Evolutionary conservation across 805 yeast species (phyloP).

Genomic region (Kodamaea laetipori): DNA sequence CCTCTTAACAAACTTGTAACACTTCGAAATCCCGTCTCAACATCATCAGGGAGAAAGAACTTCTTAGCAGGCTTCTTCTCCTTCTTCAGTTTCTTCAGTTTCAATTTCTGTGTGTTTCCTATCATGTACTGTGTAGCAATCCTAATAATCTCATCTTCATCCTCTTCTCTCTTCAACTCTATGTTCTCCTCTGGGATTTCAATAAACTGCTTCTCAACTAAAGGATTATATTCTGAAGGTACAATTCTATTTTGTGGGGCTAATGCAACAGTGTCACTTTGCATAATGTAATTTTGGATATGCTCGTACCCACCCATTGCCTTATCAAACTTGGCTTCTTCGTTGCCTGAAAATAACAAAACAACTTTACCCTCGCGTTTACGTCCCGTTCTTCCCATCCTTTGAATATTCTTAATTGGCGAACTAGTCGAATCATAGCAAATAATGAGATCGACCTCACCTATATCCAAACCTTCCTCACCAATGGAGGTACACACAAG

Average conservation of each 20-base stretch:
- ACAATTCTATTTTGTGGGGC: slow-evolving; percentile 64
- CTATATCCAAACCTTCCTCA: slow-evolving; percentile 97
- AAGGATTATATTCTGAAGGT: slow-evolving; percentile 59
- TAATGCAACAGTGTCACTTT: slow-evolving; percentile 45
- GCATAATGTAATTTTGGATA: slow-evolving; percentile 70
- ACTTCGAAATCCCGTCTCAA: slow-evolving; percentile 59
- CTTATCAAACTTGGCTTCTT: slow-evolving; percentile 73
- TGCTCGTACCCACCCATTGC: slow-evolving; percentile 82
- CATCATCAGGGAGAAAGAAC: slow-evolving; percentile 77
- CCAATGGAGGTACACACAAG: slow-evolving; percentile 96
- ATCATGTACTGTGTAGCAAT: slow-evolving; percentile 68
- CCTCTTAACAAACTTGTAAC: slow-evolving; percentile 50
- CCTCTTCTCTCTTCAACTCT: slow-evolving; percentile 55
- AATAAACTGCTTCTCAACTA: slow-evolving; percentile 56
- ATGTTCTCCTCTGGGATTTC: slow-evolving; percentile 72
- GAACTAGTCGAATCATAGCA: slow-evolving; percentile 93
- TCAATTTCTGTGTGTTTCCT: slow-evolving; percentile 25
- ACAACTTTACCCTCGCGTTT: slow-evolving; percentile 85
- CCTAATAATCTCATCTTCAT: slow-evolving; percentile 64
- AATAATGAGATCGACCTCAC: slow-evolving; percentile 92
- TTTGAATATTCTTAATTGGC: slow-evolving; percentile 88
- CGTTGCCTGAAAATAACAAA: slow-evolving; percentile 73
- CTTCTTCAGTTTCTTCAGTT: slow-evolving; percentile 16
- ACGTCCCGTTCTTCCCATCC: slow-evolving; percentile 99
- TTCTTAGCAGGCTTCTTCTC: slow-evolving; percentile 34